These are phyloP conservation scores for Coccomyxa sp. DNA, from an alignment of 139 green algal genomes.

Conservation along the genomic window DNA sequence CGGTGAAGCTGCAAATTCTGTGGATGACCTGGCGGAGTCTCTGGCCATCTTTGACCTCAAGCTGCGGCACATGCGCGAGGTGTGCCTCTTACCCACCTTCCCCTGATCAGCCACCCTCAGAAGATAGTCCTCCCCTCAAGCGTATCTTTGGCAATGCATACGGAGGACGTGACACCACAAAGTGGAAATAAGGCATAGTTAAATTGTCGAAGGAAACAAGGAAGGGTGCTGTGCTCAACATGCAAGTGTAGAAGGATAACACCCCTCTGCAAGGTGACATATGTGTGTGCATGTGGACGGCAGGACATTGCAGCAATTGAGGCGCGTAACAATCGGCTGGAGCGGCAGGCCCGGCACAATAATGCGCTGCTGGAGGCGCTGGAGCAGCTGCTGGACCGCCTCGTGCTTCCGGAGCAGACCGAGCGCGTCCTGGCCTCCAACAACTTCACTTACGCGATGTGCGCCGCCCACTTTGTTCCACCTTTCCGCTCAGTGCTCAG, in stretches of 20 bases:
- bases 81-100: not conserved
- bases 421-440: constrained; percentile 19
- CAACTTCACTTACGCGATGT: constrained; percentile 20
- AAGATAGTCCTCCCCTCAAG: no score
- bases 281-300: not conserved
- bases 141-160: not conserved
- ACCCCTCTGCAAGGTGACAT: not conserved
- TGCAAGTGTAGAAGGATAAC: no score
- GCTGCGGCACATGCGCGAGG: constrained; percentile 44
- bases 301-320: constrained; percentile 44
- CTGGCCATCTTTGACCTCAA: constrained; percentile 43
- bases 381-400: constrained; percentile 30
- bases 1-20: constrained; percentile 15
- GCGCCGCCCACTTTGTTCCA: not conserved
- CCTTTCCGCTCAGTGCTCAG: no score
- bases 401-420: constrained; percentile 24
- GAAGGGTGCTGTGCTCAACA: no score
- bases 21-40: constrained; percentile 53
- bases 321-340: constrained; percentile 48
- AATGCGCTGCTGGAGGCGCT: constrained; percentile 32
- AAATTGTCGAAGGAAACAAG: not conserved
- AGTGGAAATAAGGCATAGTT: constrained; percentile 2
- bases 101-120: not conserved
- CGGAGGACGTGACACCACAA: no score
- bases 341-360: constrained; percentile 46